Evolutionary conservation across 371 early-diverging fungal genomes (phyloP).

Genomic region (Vittaforma corneae): DNA sequence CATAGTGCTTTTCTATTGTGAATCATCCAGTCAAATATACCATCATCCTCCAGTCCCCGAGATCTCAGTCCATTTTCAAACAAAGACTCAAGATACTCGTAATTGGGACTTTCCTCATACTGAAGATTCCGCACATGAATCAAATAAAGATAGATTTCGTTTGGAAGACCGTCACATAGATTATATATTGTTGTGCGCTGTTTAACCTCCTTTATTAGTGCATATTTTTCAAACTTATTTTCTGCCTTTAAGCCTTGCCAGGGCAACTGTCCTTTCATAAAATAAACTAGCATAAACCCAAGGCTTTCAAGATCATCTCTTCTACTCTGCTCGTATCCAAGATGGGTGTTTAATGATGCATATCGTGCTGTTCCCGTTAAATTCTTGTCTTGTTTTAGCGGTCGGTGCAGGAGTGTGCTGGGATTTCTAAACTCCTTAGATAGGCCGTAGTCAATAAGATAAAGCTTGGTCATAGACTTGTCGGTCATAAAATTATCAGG

Average conservation of each 20-base stretch:
- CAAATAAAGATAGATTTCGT: constrained; percentile 84
- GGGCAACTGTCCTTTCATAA: constrained; percentile 87
- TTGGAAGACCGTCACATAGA: constrained; percentile 81
- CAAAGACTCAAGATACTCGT: constrained; percentile 81
- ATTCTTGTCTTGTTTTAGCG: constrained; percentile 88
- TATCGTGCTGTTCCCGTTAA: constrained; percentile 97
- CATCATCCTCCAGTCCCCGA: constrained; percentile 61
- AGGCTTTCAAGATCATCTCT: constrained; percentile 97
- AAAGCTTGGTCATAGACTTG: constrained; percentile 80
- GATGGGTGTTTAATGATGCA: constrained; percentile 91
- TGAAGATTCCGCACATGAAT: constrained; percentile 83
- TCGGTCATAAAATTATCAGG: constrained; percentile 98
- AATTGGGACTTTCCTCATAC: constrained; percentile 96
- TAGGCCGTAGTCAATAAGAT: constrained; percentile 95
- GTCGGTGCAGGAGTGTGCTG: constrained; percentile 84
- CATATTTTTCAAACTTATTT: constrained; percentile 94
- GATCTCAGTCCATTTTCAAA: constrained; percentile 83
- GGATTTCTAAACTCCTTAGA: constrained; percentile 93
- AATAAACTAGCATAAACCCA: constrained; percentile 96
- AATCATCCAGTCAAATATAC: constrained; percentile 54
- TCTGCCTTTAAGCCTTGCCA: constrained; percentile 98
- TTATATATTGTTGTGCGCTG: constrained; percentile 84
- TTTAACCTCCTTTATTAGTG: constrained; percentile 96
- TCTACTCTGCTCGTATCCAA: constrained; percentile 91
- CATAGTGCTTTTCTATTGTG: too few species aligned